Evolutionary conservation across 1,284 basidiomycete species (phyloP), one percentile per base, ranked within the genome.

Genomic region (Hemileccinum hortonii): DNA sequence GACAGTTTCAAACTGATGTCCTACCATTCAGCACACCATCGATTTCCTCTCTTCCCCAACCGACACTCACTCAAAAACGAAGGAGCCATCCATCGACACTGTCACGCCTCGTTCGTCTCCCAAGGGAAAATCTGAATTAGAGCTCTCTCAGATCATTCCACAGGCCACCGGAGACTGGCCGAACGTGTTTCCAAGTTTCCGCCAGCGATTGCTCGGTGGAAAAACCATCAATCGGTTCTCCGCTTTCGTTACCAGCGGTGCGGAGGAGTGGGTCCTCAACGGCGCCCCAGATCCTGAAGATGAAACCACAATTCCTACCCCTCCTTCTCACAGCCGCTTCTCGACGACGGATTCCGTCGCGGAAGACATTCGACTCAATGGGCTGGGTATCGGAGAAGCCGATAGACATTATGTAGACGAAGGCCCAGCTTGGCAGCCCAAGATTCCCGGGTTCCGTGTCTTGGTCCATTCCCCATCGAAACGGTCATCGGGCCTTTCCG

Each of bases 211-310:
- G 0, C 79, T 92, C 1, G 84, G 89, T 22, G 87, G 88, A 6
- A 88, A 84, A 69, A 82, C 80, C 45, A 70, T 92, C 51, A 92
- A 93, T 65, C 78, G 90, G 18, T 93, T 92, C 71, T 90, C 87
- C 0, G 84, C 78, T 56, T 93, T 92, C 64, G 91, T 93, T 19
- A 90, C 87, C 2, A 89, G 84, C 55, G 90, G 91, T 37, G 90
- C 90, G 8, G 91, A 93, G 65, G 85, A 86, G 52, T 92, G 84
- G 73, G 77, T 91, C 6, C 75, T 91, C 18, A 81, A 84, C 45
- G 88, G 87, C 4, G 66, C 52, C 29, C 54, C 62, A n/a, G 42
- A 43, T 40, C 43, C 47, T 49, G 54, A 58, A 52, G 62, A 64
- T 19, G 47, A 71, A 45, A 44, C 67, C 40, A 50, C 56, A 40